A percentile compares a stretch with the other conserved stretches of the same genome.
Conservation (phyloP, 352 stramenopile genomes). For the Hyaloperonospora brassicae region DNA sequence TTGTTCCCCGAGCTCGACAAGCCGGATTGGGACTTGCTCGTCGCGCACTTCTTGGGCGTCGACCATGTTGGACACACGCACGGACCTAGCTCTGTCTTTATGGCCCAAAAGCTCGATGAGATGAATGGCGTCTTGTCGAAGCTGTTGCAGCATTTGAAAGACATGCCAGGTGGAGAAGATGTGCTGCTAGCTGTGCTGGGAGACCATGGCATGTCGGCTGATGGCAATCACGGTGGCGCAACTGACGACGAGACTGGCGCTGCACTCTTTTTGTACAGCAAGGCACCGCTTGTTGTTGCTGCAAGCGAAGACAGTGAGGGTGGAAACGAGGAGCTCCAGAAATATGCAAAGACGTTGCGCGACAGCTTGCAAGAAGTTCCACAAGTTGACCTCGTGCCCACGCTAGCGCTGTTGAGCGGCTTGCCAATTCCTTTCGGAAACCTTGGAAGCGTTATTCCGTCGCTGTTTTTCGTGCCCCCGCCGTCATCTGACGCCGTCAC, state of each 20-base stretch:
- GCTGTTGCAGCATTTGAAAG: conserved; percentile 56
- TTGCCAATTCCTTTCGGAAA: conserved; percentile 95
- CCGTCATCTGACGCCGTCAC: conserved; percentile 2
- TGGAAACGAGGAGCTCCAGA: conserved; percentile 12
- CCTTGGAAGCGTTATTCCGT: conserved; percentile 90
- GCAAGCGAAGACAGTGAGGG: conserved; percentile 1
- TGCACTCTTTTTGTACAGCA: conserved; percentile 91
- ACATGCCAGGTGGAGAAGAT: conserved; percentile 52
- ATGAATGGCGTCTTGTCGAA: conserved; percentile 89
- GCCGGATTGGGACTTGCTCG: conserved; percentile 70
- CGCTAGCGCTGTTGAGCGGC: conserved; percentile 89
- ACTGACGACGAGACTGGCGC: conserved; percentile 93
- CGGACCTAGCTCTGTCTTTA: conserved; percentile 89
- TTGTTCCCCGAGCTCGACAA: conserved; percentile 66
- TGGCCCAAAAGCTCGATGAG: conserved; percentile 92
- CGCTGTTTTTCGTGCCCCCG: conserved; percentile 66
- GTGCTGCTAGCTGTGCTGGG: conserved; percentile 91
- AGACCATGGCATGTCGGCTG: conserved; percentile 98
- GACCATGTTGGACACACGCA: conserved; percentile 98
- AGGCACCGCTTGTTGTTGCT: conserved; percentile 27
- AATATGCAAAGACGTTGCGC: conserved; percentile 22
- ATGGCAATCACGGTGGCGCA: conserved; percentile 97
- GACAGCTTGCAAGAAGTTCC: conserved; percentile 42
- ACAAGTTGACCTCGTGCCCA: conserved; percentile 96
- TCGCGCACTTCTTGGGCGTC: conserved; percentile 88